Base-by-base conservation (phyloP, 2,329 filamentous ascomycete genomes). In the Pseudocercospora crystallina region DNA sequence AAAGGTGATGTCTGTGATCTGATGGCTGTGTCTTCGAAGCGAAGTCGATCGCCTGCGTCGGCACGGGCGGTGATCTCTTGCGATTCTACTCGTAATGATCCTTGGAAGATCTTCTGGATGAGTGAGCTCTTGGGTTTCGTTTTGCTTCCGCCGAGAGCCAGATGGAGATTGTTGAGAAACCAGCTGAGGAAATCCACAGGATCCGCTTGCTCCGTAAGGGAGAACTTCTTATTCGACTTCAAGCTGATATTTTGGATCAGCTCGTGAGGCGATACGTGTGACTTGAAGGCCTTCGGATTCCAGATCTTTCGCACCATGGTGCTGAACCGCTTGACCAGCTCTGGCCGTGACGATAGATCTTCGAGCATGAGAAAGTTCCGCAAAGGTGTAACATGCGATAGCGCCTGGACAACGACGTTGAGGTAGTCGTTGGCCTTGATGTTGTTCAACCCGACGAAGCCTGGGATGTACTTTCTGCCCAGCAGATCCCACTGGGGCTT, bases 371-470 rank as follows among this genome's bases (percentile, higher is more conserved):
- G 85, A 73, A 84, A 97, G 69, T 97, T 96, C 31, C 94, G 84
- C 60, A 99, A 76, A 3, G 94, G 92, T 14, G 85, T 77, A 20
- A 97, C 90, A 71, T 99, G 94, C 2, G 92, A 86, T 33, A 99
- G 80, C 5, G 91, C 86, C 71, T 99, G 94, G 42, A 95, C 86
- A 2, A 96, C 82, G 20, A 96, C 92, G 68, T 99, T 99, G 66
- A 97, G 81, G 74, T 99, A 99, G 76, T 99, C 94, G 73, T 99
- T 99, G 51, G 94, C 90, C 72, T 99, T 99, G 79, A 99, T 96
- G 73, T 99, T 99, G 79, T 99, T 99, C 89, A 99, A 95, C 60
- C 94, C 94, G 54, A 99, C 90, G 68, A 91, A 99, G 5, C 94
- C 92, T 14, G 94, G 94, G 59, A 86, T 86, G 73, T 99, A 99